A percentile compares a stretch with the other conserved stretches of the same genome.
phyloP scores from a whole-genome alignment of 495 filamentous ascomycete species.

The Xylaria longipes region DNA sequence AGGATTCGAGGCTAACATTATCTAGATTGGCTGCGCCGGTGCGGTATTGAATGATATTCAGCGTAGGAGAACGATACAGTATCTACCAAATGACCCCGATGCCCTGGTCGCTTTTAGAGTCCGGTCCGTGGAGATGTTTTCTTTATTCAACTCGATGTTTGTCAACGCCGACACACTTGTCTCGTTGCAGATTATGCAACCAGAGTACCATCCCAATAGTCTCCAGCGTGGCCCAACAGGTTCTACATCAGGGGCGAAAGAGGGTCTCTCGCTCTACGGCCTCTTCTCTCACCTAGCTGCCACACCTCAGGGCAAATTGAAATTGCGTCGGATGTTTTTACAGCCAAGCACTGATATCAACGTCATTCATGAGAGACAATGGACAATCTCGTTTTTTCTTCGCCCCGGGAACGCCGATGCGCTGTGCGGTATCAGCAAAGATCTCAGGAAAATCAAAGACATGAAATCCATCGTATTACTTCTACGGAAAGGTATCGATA shows the following conservation, averaged over 20 bases:
- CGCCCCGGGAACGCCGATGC: conserved; percentile 69
- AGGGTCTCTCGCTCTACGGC: conserved; percentile 88
- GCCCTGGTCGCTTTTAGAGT: conserved; percentile 62
- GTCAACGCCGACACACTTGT: conserved; percentile 79
- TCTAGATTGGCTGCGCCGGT: conserved; percentile 75
- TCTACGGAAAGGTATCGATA: conserved; percentile 77
- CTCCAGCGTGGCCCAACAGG: conserved; percentile 78
- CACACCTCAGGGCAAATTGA: conserved; percentile 80
- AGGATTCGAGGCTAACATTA: conserved; percentile 17
- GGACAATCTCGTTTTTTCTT: conserved; percentile 71
- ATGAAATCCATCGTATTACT: conserved; percentile 73
- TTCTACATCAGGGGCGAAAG: conserved; percentile 75
- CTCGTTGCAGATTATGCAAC: conserved; percentile 85
- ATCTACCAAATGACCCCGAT: conserved; percentile 60
- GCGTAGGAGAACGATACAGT: conserved; percentile 67
- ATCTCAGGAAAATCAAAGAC: conserved; percentile 78
- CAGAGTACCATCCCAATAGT: conserved; percentile 83
- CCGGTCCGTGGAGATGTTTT: conserved; percentile 76
- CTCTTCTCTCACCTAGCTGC: conserved; percentile 78
- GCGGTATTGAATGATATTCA: conserved; percentile 82
- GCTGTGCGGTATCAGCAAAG: conserved; percentile 64
- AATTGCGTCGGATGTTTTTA: conserved; percentile 83
- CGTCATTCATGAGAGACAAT: conserved; percentile 76
- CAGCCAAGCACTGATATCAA: conserved; percentile 73
- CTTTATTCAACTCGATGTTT: conserved; percentile 79